Conservation (phyloP, 768 basidiomycete genomes). For the Pleurotus eryngii region DNA sequence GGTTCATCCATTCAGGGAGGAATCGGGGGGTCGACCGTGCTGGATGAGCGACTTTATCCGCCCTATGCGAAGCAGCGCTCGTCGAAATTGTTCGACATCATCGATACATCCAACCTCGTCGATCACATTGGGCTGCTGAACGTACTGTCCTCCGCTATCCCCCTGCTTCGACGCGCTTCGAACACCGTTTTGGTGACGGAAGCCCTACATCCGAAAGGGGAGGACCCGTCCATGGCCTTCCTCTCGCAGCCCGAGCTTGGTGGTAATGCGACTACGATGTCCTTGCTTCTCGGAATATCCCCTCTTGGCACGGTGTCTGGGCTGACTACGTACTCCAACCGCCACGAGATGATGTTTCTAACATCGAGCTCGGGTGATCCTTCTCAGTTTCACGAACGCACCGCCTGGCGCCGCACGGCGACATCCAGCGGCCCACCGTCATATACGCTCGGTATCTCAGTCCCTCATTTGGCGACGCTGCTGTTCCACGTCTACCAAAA, state of each 20-base stretch:
- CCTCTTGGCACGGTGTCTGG: constrained; percentile 32
- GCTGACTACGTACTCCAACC: constrained; percentile 32
- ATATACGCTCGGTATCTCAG: constrained; percentile 12
- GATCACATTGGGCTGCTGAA: constrained; percentile 39
- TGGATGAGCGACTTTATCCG: constrained; percentile 25
- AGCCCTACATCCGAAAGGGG: constrained; percentile 19
- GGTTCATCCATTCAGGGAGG: constrained; percentile 14
- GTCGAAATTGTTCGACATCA: constrained; percentile 30
- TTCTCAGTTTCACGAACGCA: constrained; percentile 32
- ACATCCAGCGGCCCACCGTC: constrained; percentile 2
- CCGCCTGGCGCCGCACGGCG: constrained; percentile 29
- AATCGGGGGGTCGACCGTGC: constrained; percentile 22
- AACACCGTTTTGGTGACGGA: constrained; percentile 32
- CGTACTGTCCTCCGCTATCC: constrained; percentile 26
- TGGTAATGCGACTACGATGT: constrained; percentile 29
- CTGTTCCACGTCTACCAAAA: constrained; percentile 37
- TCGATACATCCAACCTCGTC: constrained; percentile 38
- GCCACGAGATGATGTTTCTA: constrained; percentile 27
- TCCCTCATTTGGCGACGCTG: constrained; percentile 27
- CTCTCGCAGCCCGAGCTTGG: constrained; percentile 20
- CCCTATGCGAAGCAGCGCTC: neutral
- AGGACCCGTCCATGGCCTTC: constrained; percentile 29
- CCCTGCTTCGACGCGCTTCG: constrained; percentile 20
- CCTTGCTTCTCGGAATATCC: constrained; percentile 29
- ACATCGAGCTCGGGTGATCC: neutral